Percentiles rank a stretch among this genome's conserved stretches.
Conservation (phyloP, 2,329 filamentous ascomycete genomes). For the Bipolaris victoriae region DNA sequence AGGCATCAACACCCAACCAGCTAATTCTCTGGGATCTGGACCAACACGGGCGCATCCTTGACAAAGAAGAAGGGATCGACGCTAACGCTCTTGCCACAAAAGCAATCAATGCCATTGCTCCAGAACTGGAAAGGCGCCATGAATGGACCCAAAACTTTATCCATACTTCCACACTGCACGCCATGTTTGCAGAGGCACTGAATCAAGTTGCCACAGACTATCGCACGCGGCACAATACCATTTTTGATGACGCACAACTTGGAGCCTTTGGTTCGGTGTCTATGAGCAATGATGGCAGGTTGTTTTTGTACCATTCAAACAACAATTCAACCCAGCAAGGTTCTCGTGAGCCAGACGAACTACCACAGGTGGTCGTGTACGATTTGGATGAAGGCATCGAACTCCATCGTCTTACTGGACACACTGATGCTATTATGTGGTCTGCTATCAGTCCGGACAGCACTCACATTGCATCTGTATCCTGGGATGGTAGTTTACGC, state of each 20-base stretch:
- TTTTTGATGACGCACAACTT: conserved; percentile 12
- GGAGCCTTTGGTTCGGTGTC: background rate
- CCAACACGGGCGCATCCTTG: background rate
- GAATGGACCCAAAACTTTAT: conserved; percentile 39
- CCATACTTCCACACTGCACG: conserved; percentile 23
- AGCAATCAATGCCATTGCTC: conserved; percentile 35
- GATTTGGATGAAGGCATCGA: background rate
- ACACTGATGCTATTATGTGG: background rate
- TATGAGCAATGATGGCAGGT: background rate
- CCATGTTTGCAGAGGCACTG: conserved; percentile 30
- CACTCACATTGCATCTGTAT: background rate
- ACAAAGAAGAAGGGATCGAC: conserved; percentile 21
- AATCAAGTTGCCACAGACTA: conserved; percentile 26
- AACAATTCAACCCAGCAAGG: background rate
- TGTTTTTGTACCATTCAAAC: background rate
- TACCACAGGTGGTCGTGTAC: background rate
- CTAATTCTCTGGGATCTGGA: background rate
- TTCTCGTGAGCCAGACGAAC: background rate
- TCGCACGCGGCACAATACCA: conserved; percentile 29
- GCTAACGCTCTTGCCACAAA: conserved; percentile 26
- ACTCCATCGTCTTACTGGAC: background rate
- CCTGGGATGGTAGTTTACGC: background rate
- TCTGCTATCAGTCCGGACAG: background rate
- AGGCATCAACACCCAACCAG: background rate
- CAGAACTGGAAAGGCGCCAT: conserved; percentile 30